Percentiles rank a stretch among this genome's conserved stretches.
Conservation (phyloP, 495 filamentous ascomycete genomes). For the Elaphomyces granulatus region DNA sequence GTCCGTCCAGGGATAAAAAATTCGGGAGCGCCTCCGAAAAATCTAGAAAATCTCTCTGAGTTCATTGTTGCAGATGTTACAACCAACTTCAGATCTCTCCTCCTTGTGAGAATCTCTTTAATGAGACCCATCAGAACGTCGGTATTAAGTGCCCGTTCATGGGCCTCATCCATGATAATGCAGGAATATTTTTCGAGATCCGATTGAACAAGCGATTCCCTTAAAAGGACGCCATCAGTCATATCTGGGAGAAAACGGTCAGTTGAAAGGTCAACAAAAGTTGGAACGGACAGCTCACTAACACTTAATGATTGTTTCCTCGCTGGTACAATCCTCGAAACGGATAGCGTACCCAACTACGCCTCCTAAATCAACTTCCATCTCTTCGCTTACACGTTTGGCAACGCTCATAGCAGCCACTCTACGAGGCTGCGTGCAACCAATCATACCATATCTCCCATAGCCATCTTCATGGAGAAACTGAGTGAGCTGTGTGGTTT, state of each 20-base stretch:
- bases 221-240: constrained; percentile 93
- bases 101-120: constrained; percentile 85
- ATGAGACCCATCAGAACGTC: constrained; percentile 96
- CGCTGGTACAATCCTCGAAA: constrained; percentile 96
- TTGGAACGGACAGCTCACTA: constrained; percentile 10
- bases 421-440: constrained; percentile 87
- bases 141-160: constrained; percentile 92
- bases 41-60: constrained; percentile 84
- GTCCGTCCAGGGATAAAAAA: constrained; percentile 95
- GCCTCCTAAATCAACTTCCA: constrained; percentile 88
- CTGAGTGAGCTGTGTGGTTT: constrained; percentile 92
- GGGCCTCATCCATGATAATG: constrained; percentile 99
- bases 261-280: too few species aligned
- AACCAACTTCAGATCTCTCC: constrained; percentile 88
- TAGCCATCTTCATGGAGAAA: constrained; percentile 94
- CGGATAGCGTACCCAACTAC: constrained; percentile 94
- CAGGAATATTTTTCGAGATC: constrained; percentile 96
- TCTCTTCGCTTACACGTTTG: constrained; percentile 96
- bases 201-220: constrained; percentile 79
- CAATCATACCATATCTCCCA: constrained; percentile 72
- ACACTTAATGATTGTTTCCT: constrained; percentile 89
- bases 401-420: constrained; percentile 98
- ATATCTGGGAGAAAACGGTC: constrained; percentile 56
- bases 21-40: constrained; percentile 95
- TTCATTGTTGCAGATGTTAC: constrained; percentile 99